Percentiles rank a stretch among this genome's conserved stretches.
Evolutionary conservation across 2,329 filamentous ascomycete genomes (phyloP).

Genomic region (Drechslerella dactyloides): DNA sequence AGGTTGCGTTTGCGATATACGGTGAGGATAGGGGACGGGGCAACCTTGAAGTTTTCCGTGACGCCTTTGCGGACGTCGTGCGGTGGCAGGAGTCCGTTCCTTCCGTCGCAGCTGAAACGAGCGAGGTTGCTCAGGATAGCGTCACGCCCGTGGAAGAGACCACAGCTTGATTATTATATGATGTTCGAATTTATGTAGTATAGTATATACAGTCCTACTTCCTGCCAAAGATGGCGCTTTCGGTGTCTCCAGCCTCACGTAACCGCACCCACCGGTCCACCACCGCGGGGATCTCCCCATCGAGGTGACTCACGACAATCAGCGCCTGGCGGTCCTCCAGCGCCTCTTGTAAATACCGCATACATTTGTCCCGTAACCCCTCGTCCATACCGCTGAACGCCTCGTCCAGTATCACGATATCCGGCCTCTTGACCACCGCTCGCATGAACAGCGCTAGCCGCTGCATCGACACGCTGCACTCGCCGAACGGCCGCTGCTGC

Average conservation of each 20-base stretch:
- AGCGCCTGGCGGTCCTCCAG: slow-evolving; percentile 74
- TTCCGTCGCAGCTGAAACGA: neutral
- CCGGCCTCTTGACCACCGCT: slow-evolving; percentile 78
- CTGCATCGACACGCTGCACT: slow-evolving; percentile 80
- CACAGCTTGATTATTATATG: neutral
- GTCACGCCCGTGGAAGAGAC: too few species aligned
- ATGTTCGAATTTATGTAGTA: too few species aligned
- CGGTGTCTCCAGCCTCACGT: slow-evolving; percentile 48
- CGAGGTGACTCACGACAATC: slow-evolving; percentile 88
- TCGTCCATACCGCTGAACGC: slow-evolving; percentile 87
- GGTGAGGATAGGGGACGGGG: slow-evolving; percentile 59
- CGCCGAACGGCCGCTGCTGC: slow-evolving; percentile 66
- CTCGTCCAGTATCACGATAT: slow-evolving; percentile 85
- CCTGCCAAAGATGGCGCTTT: slow-evolving; percentile 31
- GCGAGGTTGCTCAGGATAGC: too few species aligned
- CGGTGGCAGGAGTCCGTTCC: slow-evolving; percentile 54
- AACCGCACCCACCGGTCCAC: slow-evolving; percentile 53
- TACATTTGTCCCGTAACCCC: slow-evolving; percentile 80
- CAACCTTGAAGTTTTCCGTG: slow-evolving; percentile 61
- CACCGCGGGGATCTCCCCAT: slow-evolving; percentile 77
- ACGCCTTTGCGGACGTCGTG: slow-evolving; percentile 61
- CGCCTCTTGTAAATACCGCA: slow-evolving; percentile 70
- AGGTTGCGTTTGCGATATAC: slow-evolving; percentile 67
- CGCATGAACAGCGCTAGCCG: slow-evolving; percentile 83
- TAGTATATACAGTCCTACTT: too few species aligned